Base-by-base conservation (phyloP, 2,329 filamentous ascomycete species). In the Ceratocystis colombiana region DNA sequence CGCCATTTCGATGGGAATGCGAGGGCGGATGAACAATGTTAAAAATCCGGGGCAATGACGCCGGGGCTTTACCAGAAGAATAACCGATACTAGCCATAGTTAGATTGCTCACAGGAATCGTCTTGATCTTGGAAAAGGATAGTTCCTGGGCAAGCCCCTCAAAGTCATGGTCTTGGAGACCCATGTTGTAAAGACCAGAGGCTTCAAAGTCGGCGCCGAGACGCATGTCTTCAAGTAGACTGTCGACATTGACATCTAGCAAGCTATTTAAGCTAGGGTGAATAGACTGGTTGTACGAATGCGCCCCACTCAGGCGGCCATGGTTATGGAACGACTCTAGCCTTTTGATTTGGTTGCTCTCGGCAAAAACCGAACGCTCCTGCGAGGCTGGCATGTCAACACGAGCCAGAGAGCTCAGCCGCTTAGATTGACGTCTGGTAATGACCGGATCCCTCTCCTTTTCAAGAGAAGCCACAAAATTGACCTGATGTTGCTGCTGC, bases 331-430 rank as follows among this genome's bases (percentile, higher is more conserved):
- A 83, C 1, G 92, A 96, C 64, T 94, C 87, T 5, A 84, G 82
- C 68, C 88, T 83, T 70, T 87, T 84, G 15, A 80, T 75, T 55
- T 80, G 79, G 0, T 73, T 73, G 64, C 77, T 74, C 62, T 96
- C 91, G 33, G 86, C 82, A 72, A 96, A 95, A n/a, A 86, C 82
- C 0, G 86, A 81, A 71, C 89, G 83, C 70, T 96, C 91, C 70
- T 93, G 89, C 17, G 88, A 94, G 8, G 89, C 87, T 0, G 90
- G 93, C 22, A 96, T 78, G 73, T 96, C 93, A 41, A 89, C 88
- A 71, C 93, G 83, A 17, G 92, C 92, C 64, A 96, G 83, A 17
- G 93, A 97, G 77, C 94, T 99, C 30, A 97, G 88, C 63, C 94
- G 84, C 55, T 94, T 85, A 20, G 84, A 87, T 68, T 84, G 84